A percentile compares a stretch with the other conserved stretches of the same genome.
Evolutionary conservation across 2,329 filamentous ascomycete species (phyloP).

Genomic region (Catunica adiposa): DNA sequence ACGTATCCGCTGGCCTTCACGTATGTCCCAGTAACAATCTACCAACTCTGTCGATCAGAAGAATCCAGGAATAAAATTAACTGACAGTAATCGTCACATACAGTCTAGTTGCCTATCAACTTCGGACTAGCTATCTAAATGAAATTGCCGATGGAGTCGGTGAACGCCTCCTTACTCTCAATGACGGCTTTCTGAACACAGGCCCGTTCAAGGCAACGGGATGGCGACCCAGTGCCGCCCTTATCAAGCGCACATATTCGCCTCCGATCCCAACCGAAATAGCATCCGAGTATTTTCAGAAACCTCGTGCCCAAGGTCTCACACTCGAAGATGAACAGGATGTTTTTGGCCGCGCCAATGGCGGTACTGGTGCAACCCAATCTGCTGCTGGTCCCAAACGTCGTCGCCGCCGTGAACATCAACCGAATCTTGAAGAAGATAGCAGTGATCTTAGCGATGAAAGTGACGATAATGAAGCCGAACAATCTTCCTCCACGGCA

Average conservation of each 20-base stretch:
- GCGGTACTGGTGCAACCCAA: constrained; percentile 48
- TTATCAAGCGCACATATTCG: constrained; percentile 70
- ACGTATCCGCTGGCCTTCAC: neutral
- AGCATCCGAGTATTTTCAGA: constrained; percentile 69
- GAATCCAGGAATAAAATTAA: too few species aligned
- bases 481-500: constrained; percentile 31
- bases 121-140: constrained; percentile 64
- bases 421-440: constrained; percentile 55
- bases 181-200: constrained; percentile 63
- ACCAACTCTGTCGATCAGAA: neutral
- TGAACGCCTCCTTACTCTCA: constrained; percentile 67
- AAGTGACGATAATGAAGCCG: constrained; percentile 55
- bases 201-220: constrained; percentile 69
- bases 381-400: constrained; percentile 51
- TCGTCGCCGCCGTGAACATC: constrained; percentile 50
- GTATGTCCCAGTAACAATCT: neutral
- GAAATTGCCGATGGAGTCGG: constrained; percentile 71
- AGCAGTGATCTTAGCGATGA: constrained; percentile 75
- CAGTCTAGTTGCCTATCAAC: constrained; percentile 67
- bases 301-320: constrained; percentile 44
- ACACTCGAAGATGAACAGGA: constrained; percentile 56
- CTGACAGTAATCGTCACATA: neutral
- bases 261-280: constrained; percentile 72
- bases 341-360: constrained; percentile 55
- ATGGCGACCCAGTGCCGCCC: constrained; percentile 57